Evolutionary conservation across 1,139 yeast genomes (phyloP).

Genomic region (Yamadazyma sp.): DNA sequence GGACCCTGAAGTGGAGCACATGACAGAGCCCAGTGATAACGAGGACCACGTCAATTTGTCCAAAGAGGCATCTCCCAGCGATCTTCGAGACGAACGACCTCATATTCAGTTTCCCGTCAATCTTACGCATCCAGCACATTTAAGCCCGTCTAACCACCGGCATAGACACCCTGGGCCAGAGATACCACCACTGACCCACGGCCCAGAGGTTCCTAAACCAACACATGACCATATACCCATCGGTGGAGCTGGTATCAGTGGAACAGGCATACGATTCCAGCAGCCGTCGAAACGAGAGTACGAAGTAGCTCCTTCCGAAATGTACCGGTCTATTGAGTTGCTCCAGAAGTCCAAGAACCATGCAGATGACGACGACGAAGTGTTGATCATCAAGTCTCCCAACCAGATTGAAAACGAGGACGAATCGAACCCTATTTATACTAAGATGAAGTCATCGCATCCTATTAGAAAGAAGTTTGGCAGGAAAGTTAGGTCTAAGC

Average conservation of each 20-base stretch:
- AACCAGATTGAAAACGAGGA: slow-evolving; percentile 57
- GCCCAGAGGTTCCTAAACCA: no score
- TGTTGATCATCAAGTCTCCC: slow-evolving; percentile 77
- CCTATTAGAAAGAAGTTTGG: slow-evolving; percentile 16
- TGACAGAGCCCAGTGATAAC: slow-evolving; percentile 42
- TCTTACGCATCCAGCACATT: slow-evolving; percentile 1
- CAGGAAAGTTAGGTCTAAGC: slow-evolving; percentile 24
- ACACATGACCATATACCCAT: slow-evolving; percentile 5
- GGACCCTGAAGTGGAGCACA: slow-evolving; percentile 24
- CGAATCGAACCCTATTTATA: slow-evolving; percentile 32
- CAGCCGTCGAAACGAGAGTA: slow-evolving; percentile 31
- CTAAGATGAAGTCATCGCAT: slow-evolving; percentile 17
- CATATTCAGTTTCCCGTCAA: slow-evolving; percentile 7
- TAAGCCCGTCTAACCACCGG: no score
- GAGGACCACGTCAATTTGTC: slow-evolving; percentile 13
- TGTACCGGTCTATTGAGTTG: slow-evolving; percentile 80
- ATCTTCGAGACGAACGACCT: not conserved
- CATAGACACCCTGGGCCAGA: slow-evolving; percentile 1
- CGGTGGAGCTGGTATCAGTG: slow-evolving; percentile 14
- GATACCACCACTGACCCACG: slow-evolving; percentile 1
- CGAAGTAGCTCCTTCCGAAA: slow-evolving; percentile 76
- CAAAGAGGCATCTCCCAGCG: not conserved
- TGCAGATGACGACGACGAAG: slow-evolving; percentile 66
- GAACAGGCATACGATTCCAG: slow-evolving; percentile 36
- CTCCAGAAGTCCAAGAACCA: slow-evolving; percentile 40